Evolutionary conservation across 495 filamentous ascomycete species (phyloP).

Genomic region (Penicillium bovifimosum): DNA sequence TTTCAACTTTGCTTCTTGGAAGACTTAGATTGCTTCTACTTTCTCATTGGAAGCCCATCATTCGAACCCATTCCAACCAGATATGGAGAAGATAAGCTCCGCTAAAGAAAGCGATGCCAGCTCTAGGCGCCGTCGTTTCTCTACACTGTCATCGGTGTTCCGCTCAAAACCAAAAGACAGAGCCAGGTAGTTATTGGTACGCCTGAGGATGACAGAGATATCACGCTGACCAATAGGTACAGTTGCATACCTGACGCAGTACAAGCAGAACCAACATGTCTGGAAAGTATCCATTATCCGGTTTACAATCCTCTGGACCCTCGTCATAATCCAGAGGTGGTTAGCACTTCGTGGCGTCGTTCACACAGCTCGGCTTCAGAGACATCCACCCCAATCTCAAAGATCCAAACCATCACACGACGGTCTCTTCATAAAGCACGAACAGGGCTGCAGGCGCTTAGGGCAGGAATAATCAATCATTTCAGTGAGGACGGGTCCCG

Average conservation of each 20-base stretch:
- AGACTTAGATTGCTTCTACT: background rate
- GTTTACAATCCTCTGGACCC: constrained; percentile 34
- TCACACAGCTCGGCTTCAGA: constrained; percentile 9
- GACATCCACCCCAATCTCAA: constrained; percentile 14
- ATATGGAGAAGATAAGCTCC: background rate
- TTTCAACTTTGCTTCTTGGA: background rate
- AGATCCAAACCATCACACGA: constrained; percentile 26
- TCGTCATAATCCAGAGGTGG: constrained; percentile 28
- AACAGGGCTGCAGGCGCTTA: constrained; percentile 29
- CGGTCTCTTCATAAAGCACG: constrained; percentile 32
- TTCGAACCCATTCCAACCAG: background rate
- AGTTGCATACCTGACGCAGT: constrained; percentile 3
- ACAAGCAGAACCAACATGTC: constrained; percentile 18
- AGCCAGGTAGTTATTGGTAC: constrained; percentile 14
- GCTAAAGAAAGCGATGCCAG: background rate
- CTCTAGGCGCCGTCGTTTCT: background rate
- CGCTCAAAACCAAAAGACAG: constrained; percentile 12
- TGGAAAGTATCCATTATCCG: constrained; percentile 34
- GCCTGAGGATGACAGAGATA: background rate
- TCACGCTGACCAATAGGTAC: background rate
- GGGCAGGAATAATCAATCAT: constrained; percentile 23
- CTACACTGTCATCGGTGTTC: constrained; percentile 17
- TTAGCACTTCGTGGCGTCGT: background rate
- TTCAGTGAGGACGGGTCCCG: constrained; percentile 1
- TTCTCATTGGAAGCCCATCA: background rate